These are phyloP conservation scores for Colletotrichum liaoningense DNA, from an alignment of 2,329 filamentous ascomycete genomes.

Conservation along the genomic window DNA sequence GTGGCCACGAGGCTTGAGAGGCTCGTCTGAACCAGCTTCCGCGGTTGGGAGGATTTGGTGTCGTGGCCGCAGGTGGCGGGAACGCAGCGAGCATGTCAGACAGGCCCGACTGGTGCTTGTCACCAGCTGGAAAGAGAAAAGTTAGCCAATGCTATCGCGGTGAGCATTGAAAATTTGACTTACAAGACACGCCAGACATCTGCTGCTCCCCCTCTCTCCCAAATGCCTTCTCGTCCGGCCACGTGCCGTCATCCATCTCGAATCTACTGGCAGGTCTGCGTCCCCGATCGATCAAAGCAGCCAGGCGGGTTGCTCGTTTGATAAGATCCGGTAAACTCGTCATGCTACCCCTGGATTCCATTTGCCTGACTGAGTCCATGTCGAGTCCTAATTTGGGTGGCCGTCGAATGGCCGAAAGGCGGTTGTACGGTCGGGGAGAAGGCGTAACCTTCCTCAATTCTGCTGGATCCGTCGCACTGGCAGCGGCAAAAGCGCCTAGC, in stretches of 20 bases:
- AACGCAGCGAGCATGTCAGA: slow-evolving; percentile 76
- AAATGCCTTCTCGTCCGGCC: slow-evolving; percentile 56
- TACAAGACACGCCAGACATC: slow-evolving; percentile 49
- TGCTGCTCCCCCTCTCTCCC: slow-evolving; percentile 53
- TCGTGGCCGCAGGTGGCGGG: slow-evolving; percentile 65
- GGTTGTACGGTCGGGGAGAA: slow-evolving; percentile 51
- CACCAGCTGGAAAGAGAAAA: slow-evolving; percentile 46
- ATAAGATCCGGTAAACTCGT: slow-evolving; percentile 95
- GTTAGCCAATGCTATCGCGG: slow-evolving; percentile 34
- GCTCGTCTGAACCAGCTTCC: slow-evolving; percentile 54
- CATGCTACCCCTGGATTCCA: slow-evolving; percentile 86
- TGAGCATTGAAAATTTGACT: neutral
- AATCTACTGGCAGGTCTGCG: slow-evolving; percentile 71
- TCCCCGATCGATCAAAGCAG: slow-evolving; percentile 88
- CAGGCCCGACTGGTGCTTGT: slow-evolving; percentile 63
- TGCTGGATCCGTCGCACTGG: slow-evolving; percentile 56
- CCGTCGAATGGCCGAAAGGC: slow-evolving; percentile 66
- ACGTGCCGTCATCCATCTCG: slow-evolving; percentile 62
- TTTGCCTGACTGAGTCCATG: slow-evolving; percentile 83
- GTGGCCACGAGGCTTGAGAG: slow-evolving; percentile 59
- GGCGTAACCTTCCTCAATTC: slow-evolving; percentile 42
- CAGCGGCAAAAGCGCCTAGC: slow-evolving; percentile 61
- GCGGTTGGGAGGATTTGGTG: slow-evolving; percentile 60
- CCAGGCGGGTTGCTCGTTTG: slow-evolving; percentile 84
- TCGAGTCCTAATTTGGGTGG: slow-evolving; percentile 77